phyloP scores from a whole-genome alignment of 495 filamentous ascomycete species.

The Saxophila tyrrhenica region DNA sequence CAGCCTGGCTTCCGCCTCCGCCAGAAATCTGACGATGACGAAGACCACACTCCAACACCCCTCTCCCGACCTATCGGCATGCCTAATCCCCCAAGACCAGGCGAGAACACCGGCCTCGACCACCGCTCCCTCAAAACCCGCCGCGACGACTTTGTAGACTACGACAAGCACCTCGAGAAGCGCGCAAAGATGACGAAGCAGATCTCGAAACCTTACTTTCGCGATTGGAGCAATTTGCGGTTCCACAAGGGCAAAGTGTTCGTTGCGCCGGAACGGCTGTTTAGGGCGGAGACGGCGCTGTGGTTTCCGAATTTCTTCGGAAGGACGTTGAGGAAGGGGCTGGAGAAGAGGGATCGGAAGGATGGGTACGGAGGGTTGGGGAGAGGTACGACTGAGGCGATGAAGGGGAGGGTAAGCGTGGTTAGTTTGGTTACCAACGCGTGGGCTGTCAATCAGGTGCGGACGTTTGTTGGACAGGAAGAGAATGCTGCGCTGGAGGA shows the following conservation, averaged over 20 bases:
- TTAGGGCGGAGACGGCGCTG: constrained; percentile 61
- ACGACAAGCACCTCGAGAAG: constrained; percentile 65
- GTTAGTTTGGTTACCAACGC: constrained; percentile 67
- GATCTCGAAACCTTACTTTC: constrained; percentile 77
- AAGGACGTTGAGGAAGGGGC: constrained; percentile 46
- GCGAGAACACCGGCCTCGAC: constrained; percentile 73
- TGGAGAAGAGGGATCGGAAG: constrained; percentile 9
- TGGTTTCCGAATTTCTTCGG: constrained; percentile 91
- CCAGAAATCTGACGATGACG: constrained; percentile 28
- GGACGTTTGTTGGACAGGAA: constrained; percentile 51
- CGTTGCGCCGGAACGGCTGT: constrained; percentile 61
- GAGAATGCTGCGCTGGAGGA: constrained; percentile 54
- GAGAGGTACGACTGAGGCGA: constrained; percentile 58
- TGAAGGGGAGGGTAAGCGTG: constrained; percentile 61
- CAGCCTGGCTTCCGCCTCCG: constrained; percentile 9
- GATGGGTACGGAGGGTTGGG: constrained; percentile 15
- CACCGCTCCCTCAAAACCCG: constrained; percentile 51
- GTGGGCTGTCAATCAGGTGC: constrained; percentile 78
- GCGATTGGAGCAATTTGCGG: constrained; percentile 76
- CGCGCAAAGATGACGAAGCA: constrained; percentile 55
- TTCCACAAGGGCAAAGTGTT: constrained; percentile 83
- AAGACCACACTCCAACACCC: constrained; percentile 52
- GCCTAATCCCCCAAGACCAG: constrained; percentile 52
- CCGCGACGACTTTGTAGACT: constrained; percentile 71
- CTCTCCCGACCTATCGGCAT: constrained; percentile 76